Conservation (phyloP, 2,329 filamentous ascomycete species). For the Penicillium sp. region DNA sequence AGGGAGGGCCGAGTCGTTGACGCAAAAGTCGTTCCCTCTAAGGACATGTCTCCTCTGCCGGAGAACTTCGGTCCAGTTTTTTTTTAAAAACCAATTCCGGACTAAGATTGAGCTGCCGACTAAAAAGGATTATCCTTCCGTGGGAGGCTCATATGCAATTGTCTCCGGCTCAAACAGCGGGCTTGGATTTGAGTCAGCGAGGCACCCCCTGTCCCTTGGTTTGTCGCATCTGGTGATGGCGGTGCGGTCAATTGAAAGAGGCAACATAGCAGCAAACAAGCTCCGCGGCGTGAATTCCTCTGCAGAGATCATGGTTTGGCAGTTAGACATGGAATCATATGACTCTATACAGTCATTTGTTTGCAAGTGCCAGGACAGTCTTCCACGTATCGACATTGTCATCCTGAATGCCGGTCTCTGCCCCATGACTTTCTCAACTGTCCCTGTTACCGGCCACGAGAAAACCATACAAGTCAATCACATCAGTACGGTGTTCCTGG, state of each 20-base stretch:
- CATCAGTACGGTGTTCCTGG: constrained; percentile 34
- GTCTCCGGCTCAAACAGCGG: too few relatives aligned
- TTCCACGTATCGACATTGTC: not conserved
- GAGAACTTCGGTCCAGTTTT: too few relatives aligned
- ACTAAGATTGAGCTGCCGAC: too few relatives aligned
- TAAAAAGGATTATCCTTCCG: too few relatives aligned
- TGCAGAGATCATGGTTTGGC: not conserved
- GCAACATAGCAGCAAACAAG: not conserved
- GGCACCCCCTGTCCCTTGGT: not conserved
- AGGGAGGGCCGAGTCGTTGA: too few relatives aligned
- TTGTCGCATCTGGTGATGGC: not conserved
- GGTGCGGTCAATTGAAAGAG: not conserved
- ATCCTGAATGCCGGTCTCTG: not conserved
- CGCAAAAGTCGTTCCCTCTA: too few relatives aligned
- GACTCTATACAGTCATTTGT: not conserved
- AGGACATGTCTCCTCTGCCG: too few relatives aligned
- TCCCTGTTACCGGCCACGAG: constrained; percentile 18
- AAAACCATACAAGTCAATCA: constrained; percentile 46
- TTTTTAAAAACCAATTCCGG: too few relatives aligned
- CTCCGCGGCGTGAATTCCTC: not conserved
- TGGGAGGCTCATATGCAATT: too few relatives aligned
- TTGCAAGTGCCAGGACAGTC: not conserved
- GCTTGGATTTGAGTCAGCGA: too few relatives aligned
- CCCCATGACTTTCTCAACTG: not conserved
- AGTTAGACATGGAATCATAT: not conserved